Percentiles rank a stretch among this genome's conserved stretches.
Evolutionary conservation across 2,329 filamentous ascomycete species (phyloP).

Genomic region (Parastagonospora nodorum): DNA sequence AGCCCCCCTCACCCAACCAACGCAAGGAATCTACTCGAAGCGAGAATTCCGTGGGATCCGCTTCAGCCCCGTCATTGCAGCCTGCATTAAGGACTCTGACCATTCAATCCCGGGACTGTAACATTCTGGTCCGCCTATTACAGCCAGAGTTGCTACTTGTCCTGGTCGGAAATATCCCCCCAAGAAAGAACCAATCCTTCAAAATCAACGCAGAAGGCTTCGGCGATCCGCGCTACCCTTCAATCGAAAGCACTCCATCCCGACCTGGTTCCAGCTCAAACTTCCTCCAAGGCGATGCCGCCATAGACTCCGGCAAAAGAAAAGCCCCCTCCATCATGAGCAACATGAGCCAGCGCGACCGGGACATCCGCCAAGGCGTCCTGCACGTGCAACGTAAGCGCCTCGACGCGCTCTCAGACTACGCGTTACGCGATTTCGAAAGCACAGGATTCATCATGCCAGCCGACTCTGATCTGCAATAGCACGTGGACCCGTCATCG

Average conservation of each 20-base stretch:
- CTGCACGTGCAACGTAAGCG: constrained; percentile 57
- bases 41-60: constrained; percentile 8
- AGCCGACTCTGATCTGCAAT: constrained; percentile 46
- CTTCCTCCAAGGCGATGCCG: constrained; percentile 8
- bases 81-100: constrained; percentile 50
- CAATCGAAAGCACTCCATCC: constrained; percentile 10
- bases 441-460: constrained; percentile 55
- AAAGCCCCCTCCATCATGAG: constrained; percentile 42
- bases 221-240: constrained; percentile 48
- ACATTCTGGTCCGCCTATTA: constrained; percentile 53
- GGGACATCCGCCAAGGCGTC: constrained; percentile 45
- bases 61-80: constrained; percentile 14
- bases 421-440: constrained; percentile 51
- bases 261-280: constrained; percentile 11
- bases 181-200: constrained; percentile 44
- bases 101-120: constrained; percentile 53
- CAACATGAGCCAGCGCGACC: constrained; percentile 45
- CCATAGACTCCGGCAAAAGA: constrained; percentile 13
- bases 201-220: constrained; percentile 52
- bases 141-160: constrained; percentile 55
- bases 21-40: constrained; percentile 13
- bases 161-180: constrained; percentile 54
- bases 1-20: constrained; percentile 12
- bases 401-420: constrained; percentile 52
- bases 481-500: not conserved